Evolutionary conservation across 192 early-diverging fungal genomes (phyloP), one percentile per base, ranked within the genome.

Genomic region (Dimargaris verticillata): DNA sequence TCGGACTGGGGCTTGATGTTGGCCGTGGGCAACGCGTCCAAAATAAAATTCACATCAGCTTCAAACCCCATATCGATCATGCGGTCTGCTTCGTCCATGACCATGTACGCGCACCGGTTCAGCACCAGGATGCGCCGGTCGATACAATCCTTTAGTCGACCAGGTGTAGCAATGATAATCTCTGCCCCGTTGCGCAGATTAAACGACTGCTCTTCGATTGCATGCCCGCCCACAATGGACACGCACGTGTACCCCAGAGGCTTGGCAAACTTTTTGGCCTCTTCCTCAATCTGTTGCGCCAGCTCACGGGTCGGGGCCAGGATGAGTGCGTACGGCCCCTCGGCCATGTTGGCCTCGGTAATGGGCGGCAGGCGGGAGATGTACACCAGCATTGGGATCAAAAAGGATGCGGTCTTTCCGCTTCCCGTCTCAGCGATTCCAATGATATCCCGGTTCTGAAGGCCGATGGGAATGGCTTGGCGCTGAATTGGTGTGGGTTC

Each of bases 61-160:
- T 99, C 94, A 58, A 99, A 93, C 50, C 93, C 89, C 85, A 88
- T 86, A 68, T 91, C 88, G 60, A 91, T 86, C 88, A 91, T 91
- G 62, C 91, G 86, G 70, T 97, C 93, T 53, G 92, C 95, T 76
- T 99, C 95, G 68, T 99, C 95, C 94, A 99, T 93, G 20, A 99
- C 96, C 20, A 99, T 90, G 69, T 94, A 97, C 2, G 88, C 82
- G 72, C 94, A 97, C 71, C 95, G 94, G 72, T 83, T 82, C 41
- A 99, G 74, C 2, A 93, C 89, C 57, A 97, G 62, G 62, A 95
- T 88, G 22, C 90, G 80, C 43, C 85, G 78, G 47, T 97, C 93
- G 26, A 99, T 69, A 65, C 82, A 88, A 72, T 99, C 96, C 64
- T 83, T 84, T 50, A 99, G 74, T 64, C 96, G 83, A 70, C 96